A percentile compares a stretch with the other conserved stretches of the same genome.
Evolutionary conservation across 1,284 basidiomycete genomes (phyloP).

Genomic region (Acaromyces ingoldii): DNA sequence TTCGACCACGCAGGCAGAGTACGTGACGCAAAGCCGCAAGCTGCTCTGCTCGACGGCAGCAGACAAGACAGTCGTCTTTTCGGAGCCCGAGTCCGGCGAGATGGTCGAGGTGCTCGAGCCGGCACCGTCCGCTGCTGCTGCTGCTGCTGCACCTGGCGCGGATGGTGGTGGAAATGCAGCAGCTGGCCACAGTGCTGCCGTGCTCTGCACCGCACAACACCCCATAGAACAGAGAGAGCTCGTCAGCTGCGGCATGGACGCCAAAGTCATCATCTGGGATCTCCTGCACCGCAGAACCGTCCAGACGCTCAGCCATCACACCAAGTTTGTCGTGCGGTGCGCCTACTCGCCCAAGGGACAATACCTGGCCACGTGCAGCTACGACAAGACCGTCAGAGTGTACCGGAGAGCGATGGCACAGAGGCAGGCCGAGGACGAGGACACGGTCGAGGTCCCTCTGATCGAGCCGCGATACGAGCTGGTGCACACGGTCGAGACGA

Average conservation of each 20-base stretch:
- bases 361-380: slow-evolving; percentile 38
- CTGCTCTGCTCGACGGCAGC: slow-evolving; percentile 21
- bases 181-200: slow-evolving; percentile 34
- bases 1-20: slow-evolving; percentile 2
- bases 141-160: too few species aligned
- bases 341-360: slow-evolving; percentile 25
- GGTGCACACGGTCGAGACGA: slow-evolving; percentile 27
- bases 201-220: slow-evolving; percentile 33
- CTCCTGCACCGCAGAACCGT: slow-evolving; percentile 18
- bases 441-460: slow-evolving; percentile 13
- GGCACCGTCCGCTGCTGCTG: too few species aligned
- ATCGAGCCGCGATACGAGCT: slow-evolving; percentile 13
- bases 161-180: not conserved
- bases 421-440: slow-evolving; percentile 1
- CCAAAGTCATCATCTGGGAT: slow-evolving; percentile 41
- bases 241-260: slow-evolving; percentile 42
- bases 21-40: not conserved
- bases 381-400: slow-evolving; percentile 38
- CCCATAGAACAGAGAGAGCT: slow-evolving; percentile 24
- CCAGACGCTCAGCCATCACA: slow-evolving; percentile 33
- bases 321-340: slow-evolving; percentile 39
- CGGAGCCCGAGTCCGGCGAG: slow-evolving; percentile 23
- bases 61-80: slow-evolving; percentile 37
- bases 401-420: slow-evolving; percentile 24
- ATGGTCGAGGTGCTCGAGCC: slow-evolving; percentile 33